These are phyloP conservation scores for Phytophthora pseudosyringae DNA, from an alignment of 352 stramenopile genomes.

Conservation along the genomic window DNA sequence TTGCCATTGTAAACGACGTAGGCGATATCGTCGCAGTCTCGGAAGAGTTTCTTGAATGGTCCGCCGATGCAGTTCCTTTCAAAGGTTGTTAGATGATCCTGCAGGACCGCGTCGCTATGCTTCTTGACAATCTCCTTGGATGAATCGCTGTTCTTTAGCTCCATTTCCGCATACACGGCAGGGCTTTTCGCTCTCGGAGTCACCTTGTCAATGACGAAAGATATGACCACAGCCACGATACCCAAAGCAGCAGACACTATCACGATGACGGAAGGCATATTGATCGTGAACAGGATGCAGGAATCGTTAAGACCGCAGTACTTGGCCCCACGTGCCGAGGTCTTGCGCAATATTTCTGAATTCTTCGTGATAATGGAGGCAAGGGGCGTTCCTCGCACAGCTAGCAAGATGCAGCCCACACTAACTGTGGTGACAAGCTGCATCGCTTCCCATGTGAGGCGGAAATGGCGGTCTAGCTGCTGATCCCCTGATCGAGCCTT, in stretches of 20 bases:
- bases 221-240: conserved; percentile 17
- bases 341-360: conserved; percentile 32
- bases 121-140: background rate
- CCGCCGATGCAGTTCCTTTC: conserved; percentile 35
- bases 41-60: conserved; percentile 27
- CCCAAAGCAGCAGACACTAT: conserved; percentile 29
- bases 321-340: conserved; percentile 18
- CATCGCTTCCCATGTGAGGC: conserved; percentile 35
- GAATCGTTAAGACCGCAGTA: conserved; percentile 39
- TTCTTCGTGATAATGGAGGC: conserved; percentile 28
- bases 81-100: conserved; percentile 21
- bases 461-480: conserved; percentile 37
- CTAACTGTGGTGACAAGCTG: conserved; percentile 31
- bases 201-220: conserved; percentile 25
- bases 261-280: conserved; percentile 23
- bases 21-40: conserved; percentile 34
- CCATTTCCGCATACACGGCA: background rate
- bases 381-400: conserved; percentile 17
- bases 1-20: conserved; percentile 33
- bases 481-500: conserved; percentile 34
- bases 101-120: background rate
- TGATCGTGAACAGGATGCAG: conserved; percentile 37
- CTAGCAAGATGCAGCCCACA: conserved; percentile 14
- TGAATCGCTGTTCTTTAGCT: background rate
- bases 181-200: conserved; percentile 25